phyloP scores from a whole-genome alignment of 352 stramenopile species.

The Pythium aquatile region DNA sequence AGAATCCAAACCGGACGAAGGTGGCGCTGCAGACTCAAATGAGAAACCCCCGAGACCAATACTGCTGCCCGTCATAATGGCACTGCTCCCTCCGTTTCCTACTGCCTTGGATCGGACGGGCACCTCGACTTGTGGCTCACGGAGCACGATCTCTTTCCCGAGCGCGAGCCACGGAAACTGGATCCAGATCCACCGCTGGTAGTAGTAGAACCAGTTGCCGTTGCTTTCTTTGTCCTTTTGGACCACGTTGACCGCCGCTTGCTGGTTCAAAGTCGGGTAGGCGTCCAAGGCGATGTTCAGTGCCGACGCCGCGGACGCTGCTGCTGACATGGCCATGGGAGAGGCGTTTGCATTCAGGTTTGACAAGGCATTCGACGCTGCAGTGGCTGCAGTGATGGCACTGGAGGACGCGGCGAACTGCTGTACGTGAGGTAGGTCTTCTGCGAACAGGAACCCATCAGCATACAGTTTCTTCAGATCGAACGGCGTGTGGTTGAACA shows the following conservation, averaged over 20 bases:
- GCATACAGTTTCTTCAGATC: conserved; percentile 61
- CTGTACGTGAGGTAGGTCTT: conserved; percentile 52
- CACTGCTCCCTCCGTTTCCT: neutral
- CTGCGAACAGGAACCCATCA: conserved; percentile 75
- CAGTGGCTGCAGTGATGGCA: conserved; percentile 8
- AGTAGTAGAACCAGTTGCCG: conserved; percentile 85
- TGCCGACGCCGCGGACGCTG: conserved; percentile 27
- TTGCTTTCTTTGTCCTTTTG: conserved; percentile 45
- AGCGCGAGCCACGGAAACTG: conserved; percentile 92
- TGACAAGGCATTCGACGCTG: conserved; percentile 9
- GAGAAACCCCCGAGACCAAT: neutral
- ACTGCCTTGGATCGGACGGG: neutral
- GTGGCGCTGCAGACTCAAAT: neutral
- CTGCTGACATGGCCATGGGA: conserved; percentile 28
- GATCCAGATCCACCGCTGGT: conserved; percentile 93
- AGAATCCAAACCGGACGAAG: neutral
- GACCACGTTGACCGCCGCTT: conserved; percentile 18
- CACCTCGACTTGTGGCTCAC: conserved; percentile 40
- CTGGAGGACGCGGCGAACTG: conserved; percentile 25
- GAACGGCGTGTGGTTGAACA: conserved; percentile 78
- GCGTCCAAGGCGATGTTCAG: conserved; percentile 26
- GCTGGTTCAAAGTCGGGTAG: conserved; percentile 30
- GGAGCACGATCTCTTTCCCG: conserved; percentile 56
- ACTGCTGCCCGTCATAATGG: neutral
- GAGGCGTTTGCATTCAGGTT: conserved; percentile 23